Base-by-base conservation (phyloP, 2,329 filamentous ascomycete species). In the Ilyonectria destructans region DNA sequence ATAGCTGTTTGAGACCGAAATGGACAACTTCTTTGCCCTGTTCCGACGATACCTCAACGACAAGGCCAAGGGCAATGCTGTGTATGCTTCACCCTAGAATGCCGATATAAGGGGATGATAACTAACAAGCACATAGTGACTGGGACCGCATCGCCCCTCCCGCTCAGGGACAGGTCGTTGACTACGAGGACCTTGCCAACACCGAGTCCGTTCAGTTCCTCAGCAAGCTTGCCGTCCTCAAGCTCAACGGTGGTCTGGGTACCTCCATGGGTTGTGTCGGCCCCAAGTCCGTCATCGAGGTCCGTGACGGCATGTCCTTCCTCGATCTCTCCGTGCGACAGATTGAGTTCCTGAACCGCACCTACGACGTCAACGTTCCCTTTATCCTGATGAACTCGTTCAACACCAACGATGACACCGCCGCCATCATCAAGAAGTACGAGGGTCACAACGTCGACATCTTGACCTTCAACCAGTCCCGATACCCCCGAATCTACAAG, bases 381-480 rank as follows among this genome's bases (percentile, higher is more conserved):
- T 98, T 99, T 84, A 91, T 99, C 75, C 92, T 99, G 77, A 99
- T 99, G 96, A 99, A 99, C 92, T 98, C 96, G 63, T 99, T 99
- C 93, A 99, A 99, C 90, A 99, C 96, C 82, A 95, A 99, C 83
- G 91, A 96, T 78, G 96, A 99, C 81, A 99, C 96, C 58, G 95
- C 95, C 71, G 95, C 94, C 85, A 99, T 99, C 85, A 99, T 99
- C 88, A 99, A 99, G 91, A 99, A 99, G 89, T 99, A 98, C 86
- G 96, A 99, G 87, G 96, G 96, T 73, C 96, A 99, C 90, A 98
- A 98, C 83, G 97, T 99, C 80, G 96, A 99, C 82, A 98, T 99
- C 83, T 89, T 98, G 82, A 98, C 96, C 82, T 99, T 99, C 92
- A 99, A 99, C 89, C 96, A 99, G 87, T 99, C 96, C 72, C 91